phyloP scores from a whole-genome alignment of 2,329 filamentous ascomycete species.

The Penicillium aurantiogriseum region DNA sequence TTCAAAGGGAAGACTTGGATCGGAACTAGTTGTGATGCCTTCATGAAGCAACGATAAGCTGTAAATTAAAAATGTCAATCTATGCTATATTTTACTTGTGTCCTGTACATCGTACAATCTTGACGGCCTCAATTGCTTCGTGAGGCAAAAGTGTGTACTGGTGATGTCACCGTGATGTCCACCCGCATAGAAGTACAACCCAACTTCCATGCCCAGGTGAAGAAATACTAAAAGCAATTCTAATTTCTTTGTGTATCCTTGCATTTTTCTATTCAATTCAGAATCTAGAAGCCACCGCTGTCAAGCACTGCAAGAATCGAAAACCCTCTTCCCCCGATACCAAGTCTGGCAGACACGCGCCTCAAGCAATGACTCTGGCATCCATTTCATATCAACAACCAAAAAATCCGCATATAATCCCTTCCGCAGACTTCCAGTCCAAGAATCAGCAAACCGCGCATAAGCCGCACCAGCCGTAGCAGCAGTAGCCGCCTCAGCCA shows the following conservation, averaged over 20 bases:
- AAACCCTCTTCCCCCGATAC: constrained; percentile 43
- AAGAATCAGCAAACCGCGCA: constrained; percentile 46
- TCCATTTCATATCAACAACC: constrained; percentile 46
- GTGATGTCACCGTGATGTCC: constrained; percentile 1
- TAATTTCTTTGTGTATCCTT: background rate
- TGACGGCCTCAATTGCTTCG: no score
- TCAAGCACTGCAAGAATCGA: constrained; percentile 8
- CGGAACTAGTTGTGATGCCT: background rate
- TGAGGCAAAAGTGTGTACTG: background rate
- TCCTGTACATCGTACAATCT: background rate
- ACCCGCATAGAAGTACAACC: background rate
- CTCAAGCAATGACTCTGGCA: constrained; percentile 41
- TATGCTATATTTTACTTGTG: no score
- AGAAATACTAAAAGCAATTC: no score
- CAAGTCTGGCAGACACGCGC: constrained; percentile 47
- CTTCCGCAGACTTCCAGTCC: constrained; percentile 41
- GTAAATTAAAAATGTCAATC: background rate
- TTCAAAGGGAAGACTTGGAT: background rate
- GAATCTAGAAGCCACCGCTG: no score
- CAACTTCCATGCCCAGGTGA: background rate
- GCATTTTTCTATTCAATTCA: background rate
- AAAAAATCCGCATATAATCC: constrained; percentile 48
- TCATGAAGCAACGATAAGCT: background rate
- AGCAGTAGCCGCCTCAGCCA: constrained; percentile 45
- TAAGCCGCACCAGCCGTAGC: constrained; percentile 49